Conservation (phyloP, 176 grass and related monocot species). For the Alopecurus myosuroides region DNA sequence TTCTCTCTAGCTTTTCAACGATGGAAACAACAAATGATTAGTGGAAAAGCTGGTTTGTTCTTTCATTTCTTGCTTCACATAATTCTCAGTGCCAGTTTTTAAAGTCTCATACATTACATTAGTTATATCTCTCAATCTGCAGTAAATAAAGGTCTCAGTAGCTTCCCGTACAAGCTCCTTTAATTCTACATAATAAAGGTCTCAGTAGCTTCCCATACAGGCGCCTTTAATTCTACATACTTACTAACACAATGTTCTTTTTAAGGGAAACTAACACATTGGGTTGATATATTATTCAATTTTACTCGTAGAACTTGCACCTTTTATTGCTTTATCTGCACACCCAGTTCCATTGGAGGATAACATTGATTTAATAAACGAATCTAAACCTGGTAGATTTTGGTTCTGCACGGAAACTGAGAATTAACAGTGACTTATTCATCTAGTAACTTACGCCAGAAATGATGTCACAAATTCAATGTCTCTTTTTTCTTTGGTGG, state of each 20-base stretch:
- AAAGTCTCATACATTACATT: not conserved
- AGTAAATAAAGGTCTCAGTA: not conserved
- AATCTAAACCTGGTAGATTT: not conserved
- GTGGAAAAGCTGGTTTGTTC: constrained; percentile 67
- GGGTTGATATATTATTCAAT: not conserved
- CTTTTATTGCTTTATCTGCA: not conserved
- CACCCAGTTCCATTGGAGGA: not conserved
- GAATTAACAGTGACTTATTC: not conserved
- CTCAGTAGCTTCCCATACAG: not conserved
- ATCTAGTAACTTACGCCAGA: constrained; percentile 1
- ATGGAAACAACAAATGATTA: constrained; percentile 67
- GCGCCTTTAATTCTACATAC: not conserved
- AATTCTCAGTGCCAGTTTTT: constrained; percentile 1
- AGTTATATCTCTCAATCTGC: not conserved
- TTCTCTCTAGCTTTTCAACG: constrained; percentile 77
- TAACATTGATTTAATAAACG: not conserved
- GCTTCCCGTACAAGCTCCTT: not conserved
- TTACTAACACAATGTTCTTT: not conserved
- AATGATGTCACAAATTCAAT: not conserved
- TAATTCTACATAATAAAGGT: not conserved
- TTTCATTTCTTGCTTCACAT: constrained; percentile 46
- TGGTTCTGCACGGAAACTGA: not conserved
- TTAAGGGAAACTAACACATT: too few relatives aligned
- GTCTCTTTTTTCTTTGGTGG: not conserved
- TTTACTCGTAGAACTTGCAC: not conserved